Base-by-base conservation (phyloP, 371 early-diverging fungal genomes). In the Blakeslea trispora region DNA sequence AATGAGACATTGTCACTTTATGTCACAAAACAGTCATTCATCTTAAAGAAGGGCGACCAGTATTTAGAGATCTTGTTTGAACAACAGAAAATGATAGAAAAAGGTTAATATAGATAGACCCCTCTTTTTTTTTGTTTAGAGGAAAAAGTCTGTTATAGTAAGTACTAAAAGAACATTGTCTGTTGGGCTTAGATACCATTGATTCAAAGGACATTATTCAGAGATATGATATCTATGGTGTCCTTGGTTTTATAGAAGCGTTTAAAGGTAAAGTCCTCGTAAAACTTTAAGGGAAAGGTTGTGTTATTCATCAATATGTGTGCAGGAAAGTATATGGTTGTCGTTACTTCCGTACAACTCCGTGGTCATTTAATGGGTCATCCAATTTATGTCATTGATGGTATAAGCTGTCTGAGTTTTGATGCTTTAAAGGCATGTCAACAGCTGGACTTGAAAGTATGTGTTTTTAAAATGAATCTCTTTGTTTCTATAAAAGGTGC, bases 351-450 rank as follows among this genome's bases (percentile, higher is more conserved):
- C 5, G 68, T 71, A 35, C 76, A 74, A 23, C 15, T 57, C 3
- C 60, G 79, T 32, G 84, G 84, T 5, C 61, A 72, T 35, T 56
- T 84, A 35, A 68, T 71, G 40, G 77, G 68, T 22, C 68, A 76
- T 37, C 61, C 78, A 1, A 63, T 78, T 0, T 77, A 69, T 63
- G 71, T 68, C 6, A 75, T 84, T 39, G 72, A 75, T 18, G 74
- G 71, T 35, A 68, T 81, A 0, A 64, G 71, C 0, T 76, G 82
- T 45, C 37, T 84, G 47, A 66, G 71, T 17, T 68, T 81, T 42
- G 62, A 79, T 41, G 44, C 67, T 18, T 39, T 22, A 8, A 57
- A 55, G 46, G 72, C 72, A 7, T 54, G 58, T 50, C 63, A 67
- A 55, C 64, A 22, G 19, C 37, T 74, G 14, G 66, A 67, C 24